Base-by-base conservation (phyloP, 1,284 basidiomycete species). In the Apiotrichum sp. region DNA sequence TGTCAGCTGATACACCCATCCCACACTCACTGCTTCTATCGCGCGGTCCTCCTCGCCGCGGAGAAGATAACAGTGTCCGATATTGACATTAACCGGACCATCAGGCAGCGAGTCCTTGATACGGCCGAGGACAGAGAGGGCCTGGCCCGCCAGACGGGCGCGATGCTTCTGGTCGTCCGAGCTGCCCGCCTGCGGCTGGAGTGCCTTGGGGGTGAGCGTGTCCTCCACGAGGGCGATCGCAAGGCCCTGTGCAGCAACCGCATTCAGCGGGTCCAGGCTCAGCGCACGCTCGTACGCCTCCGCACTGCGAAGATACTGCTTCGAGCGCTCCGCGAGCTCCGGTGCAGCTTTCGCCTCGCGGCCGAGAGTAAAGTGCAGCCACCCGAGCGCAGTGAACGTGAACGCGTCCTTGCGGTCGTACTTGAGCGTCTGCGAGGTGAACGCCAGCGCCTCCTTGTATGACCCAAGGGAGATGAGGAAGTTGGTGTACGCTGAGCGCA, bases 161-260 rank as follows among this genome's bases (percentile, higher is more conserved):
- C 74, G 62, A 31, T 65, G 57, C 59, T 83, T 82, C 1, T 79
- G 72, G 58, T 93, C 89, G 36, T 89, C 88, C 6, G 58, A 6
- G 46, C 63, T 77, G 73, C 44, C 77, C 54, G 61, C 80, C 13
- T 58, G 57, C 39, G 34, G 31, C 54, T 52, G 62, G 35, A 40
- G 57, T 33, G 62, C 50, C 52, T 65, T 66, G 38, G 62, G 60
- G 78, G 86, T 86, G 7, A 96, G 76, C 0, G 86, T 86, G 72
- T 93, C 89, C 72, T 97, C 93, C 0, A 90, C 93, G 3, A 90
- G 84, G 3, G 88, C 85, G 61, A 97, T 95, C 0, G 91, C 93
- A 8, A 97, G 78, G 2, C 93, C 92, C 71, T 95, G 91, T 3
- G 93, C 93, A 6, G 93, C 93, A 55, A 92, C 83, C 1, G 89